These are phyloP conservation scores for Lycium barbarum DNA, from an alignment of 257 asterid species.

Conservation along the genomic window DNA sequence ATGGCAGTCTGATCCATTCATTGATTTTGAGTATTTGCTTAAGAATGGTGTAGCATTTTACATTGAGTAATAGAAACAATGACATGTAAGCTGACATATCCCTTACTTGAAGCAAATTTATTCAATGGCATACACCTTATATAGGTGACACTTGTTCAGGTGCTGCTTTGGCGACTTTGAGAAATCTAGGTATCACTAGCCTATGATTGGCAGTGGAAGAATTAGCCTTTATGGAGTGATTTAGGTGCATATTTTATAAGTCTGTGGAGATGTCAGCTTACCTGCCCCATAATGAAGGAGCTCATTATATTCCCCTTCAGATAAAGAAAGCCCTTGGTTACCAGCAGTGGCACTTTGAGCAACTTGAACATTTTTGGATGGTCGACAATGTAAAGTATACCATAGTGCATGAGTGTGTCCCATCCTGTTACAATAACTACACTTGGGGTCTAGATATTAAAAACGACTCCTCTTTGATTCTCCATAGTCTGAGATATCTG, in stretches of 20 bases:
- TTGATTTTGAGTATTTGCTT: neutral
- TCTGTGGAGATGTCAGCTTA: neutral
- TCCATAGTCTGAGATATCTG: neutral
- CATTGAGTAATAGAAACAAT: neutral
- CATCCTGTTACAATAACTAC: neutral
- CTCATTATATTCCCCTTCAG: neutral
- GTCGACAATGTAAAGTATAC: conserved; percentile 1
- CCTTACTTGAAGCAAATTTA: neutral
- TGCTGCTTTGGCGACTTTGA: neutral
- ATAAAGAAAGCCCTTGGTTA: conserved; percentile 15
- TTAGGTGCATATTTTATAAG: neutral
- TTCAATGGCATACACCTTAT: neutral
- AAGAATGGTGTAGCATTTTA: neutral
- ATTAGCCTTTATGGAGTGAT: neutral
- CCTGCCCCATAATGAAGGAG: neutral
- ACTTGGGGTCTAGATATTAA: conserved; percentile 15
- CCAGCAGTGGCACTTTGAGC: conserved; percentile 6
- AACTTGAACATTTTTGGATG: neutral
- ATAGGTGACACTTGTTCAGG: neutral
- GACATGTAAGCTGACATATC: neutral
- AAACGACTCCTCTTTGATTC: neutral
- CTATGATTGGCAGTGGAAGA: conserved; percentile 12
- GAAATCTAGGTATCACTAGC: conserved; percentile 23
- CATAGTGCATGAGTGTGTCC: neutral
- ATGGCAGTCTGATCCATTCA: neutral